Evolutionary conservation across 2,329 filamentous ascomycete genomes (phyloP).

Genomic region (Fusarium sororula): DNA sequence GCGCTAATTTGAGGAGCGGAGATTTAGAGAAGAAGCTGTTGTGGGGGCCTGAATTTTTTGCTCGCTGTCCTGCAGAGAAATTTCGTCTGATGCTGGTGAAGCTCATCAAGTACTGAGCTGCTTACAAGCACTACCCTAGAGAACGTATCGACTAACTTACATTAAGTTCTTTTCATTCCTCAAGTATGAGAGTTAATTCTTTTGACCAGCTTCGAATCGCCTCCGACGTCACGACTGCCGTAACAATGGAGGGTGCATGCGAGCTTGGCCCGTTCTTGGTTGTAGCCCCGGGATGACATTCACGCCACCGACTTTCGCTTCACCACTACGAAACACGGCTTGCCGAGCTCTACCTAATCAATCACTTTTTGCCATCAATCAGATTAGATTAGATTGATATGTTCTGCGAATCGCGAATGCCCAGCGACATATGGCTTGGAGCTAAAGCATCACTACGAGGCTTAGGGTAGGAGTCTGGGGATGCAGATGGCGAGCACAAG

Average conservation of each 20-base stretch:
- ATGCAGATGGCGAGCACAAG: background rate
- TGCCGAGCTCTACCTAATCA: background rate
- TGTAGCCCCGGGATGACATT: background rate
- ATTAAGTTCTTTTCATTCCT: background rate
- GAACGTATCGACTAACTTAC: too few species aligned
- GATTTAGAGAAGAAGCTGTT: background rate
- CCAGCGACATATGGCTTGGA: background rate
- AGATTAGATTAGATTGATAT: slow-evolving; percentile 24
- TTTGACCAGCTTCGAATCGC: background rate
- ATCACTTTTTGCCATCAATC: background rate
- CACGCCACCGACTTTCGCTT: background rate
- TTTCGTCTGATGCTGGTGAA: background rate
- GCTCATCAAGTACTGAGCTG: background rate
- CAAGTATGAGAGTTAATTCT: too few species aligned
- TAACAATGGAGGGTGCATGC: background rate
- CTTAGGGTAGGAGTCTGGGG: background rate
- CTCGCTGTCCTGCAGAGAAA: background rate
- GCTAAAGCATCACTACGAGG: background rate
- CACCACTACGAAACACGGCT: background rate
- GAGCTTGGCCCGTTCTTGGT: background rate
- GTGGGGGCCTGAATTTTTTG: background rate
- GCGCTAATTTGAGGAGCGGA: slow-evolving; percentile 11
- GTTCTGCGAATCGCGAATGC: background rate
- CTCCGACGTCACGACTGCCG: background rate
- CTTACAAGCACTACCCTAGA: background rate